Base-by-base conservation (phyloP, 2,329 filamentous ascomycete genomes). In the Trichoderma sp. region DNA sequence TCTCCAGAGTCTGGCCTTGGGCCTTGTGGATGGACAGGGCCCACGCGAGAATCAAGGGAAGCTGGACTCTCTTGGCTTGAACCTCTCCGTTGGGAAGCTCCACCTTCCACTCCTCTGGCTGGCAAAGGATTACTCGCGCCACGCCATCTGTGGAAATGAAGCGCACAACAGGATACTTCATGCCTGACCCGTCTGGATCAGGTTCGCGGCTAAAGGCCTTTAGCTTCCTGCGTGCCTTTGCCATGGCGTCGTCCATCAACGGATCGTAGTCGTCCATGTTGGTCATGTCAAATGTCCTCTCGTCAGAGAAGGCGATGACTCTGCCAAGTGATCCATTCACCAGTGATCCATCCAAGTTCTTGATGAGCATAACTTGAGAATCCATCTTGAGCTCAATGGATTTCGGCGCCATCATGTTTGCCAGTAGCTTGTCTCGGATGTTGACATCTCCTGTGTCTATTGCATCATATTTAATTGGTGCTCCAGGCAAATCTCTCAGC, bases 341-440 rank as follows among this genome's bases (percentile, higher is more conserved):
- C 0, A 99, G 89, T 0, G 91, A 92, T 53, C 98, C 95, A 81
- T 99, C 97, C 85, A 98, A 93, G 80, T 99, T 99, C 84, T 99
- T 99, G 88, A 99, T 98, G n/a, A 99, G 87, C 97, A 99, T 99
- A 62, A 99, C 97, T 82, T 99, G 97, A 0, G 97, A 94, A 11
- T 95, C 94, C 77, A 97, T 93, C 83, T 98, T 98, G 35, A 99
- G 85, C 41, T 93, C 91, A 24, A 99, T 90, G 0, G 85, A 82
- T 79, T 93, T 93, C 0, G 97, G 95, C 0, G 97, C 95, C 94
- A 99, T 98, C 91, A 97, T 97, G 81, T 96, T 98, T 6, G 90
- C 84, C 6, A 99, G 87, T 0, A 98, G 84, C 81, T 92, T 95
- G 63, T 97, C 95, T 38, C 94, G 92, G 50, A 93, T 84, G 1